Conservation (phyloP, 805 yeast species). For the Babjeviella inositovora region DNA sequence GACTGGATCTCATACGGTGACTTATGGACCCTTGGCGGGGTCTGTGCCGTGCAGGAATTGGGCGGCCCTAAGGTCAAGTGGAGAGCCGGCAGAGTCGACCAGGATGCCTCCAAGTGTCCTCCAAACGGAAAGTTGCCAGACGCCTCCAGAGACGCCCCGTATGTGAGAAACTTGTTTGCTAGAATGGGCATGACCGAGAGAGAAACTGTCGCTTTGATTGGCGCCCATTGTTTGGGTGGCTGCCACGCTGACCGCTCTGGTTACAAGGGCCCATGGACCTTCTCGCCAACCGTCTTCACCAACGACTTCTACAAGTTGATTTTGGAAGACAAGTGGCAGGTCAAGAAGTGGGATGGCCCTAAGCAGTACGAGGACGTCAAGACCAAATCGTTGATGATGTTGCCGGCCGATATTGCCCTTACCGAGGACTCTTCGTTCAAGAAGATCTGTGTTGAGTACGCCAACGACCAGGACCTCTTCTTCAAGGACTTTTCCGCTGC, state of each 20-base stretch:
- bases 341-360: slow-evolving; percentile 20
- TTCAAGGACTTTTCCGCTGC: slow-evolving; percentile 30
- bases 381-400: slow-evolving; percentile 29
- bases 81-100: slow-evolving; percentile 35
- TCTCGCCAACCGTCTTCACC: slow-evolving; percentile 19
- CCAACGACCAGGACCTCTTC: slow-evolving; percentile 29
- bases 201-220: slow-evolving; percentile 28
- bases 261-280: slow-evolving; percentile 32
- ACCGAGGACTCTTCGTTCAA: slow-evolving; percentile 26
- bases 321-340: slow-evolving; percentile 40
- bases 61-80: slow-evolving; percentile 46
- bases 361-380: slow-evolving; percentile 22
- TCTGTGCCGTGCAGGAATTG: slow-evolving; percentile 42
- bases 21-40: slow-evolving; percentile 62
- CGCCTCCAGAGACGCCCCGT: slow-evolving; percentile 24
- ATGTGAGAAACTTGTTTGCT: slow-evolving; percentile 24
- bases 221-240: slow-evolving; percentile 32
- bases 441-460: slow-evolving; percentile 28
- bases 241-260: slow-evolving; percentile 28
- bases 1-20: slow-evolving; percentile 55
- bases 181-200: slow-evolving; percentile 30
- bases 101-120: slow-evolving; percentile 15
- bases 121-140: slow-evolving; percentile 35
- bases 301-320: slow-evolving; percentile 22
- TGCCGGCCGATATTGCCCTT: slow-evolving; percentile 40